phyloP scores from a whole-genome alignment of 1,284 basidiomycete species.

The Cryptococcus maquisensis region DNA sequence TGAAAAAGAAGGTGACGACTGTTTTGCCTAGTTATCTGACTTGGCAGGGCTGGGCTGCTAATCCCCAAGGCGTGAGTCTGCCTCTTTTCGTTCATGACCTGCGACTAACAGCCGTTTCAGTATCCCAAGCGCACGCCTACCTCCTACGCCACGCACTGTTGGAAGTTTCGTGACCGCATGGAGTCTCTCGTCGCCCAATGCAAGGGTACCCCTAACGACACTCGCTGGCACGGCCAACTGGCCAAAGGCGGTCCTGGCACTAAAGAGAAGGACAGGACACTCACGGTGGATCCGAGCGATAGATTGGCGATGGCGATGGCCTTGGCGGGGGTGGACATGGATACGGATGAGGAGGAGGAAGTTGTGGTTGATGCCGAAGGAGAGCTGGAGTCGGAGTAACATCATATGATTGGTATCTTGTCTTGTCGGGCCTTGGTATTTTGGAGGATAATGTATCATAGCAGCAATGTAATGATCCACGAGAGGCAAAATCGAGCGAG shows the following conservation, averaged over 20 bases:
- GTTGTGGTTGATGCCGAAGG: background rate
- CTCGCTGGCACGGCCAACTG: background rate
- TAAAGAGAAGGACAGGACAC: no score
- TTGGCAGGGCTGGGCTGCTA: constrained; percentile 4
- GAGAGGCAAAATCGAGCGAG: no score
- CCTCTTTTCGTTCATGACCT: background rate
- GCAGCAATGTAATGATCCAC: no score
- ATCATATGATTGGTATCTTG: no score
- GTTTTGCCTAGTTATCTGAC: background rate
- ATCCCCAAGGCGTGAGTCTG: constrained; percentile 8
- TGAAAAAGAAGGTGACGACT: background rate
- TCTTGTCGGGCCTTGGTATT: no score
- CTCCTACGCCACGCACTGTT: constrained; percentile 1
- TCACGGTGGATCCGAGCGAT: background rate
- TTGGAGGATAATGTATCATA: no score
- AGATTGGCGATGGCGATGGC: background rate
- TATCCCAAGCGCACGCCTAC: background rate
- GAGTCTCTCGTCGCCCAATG: background rate
- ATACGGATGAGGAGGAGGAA: background rate
- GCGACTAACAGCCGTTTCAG: background rate
- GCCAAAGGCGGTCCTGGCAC: background rate
- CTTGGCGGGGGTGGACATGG: background rate
- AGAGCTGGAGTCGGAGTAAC: background rate
- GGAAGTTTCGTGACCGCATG: constrained; percentile 3
- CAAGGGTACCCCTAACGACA: background rate